Evolutionary conservation across 768 basidiomycete genomes (phyloP).

Genomic region (Filobasidium wieringae): DNA sequence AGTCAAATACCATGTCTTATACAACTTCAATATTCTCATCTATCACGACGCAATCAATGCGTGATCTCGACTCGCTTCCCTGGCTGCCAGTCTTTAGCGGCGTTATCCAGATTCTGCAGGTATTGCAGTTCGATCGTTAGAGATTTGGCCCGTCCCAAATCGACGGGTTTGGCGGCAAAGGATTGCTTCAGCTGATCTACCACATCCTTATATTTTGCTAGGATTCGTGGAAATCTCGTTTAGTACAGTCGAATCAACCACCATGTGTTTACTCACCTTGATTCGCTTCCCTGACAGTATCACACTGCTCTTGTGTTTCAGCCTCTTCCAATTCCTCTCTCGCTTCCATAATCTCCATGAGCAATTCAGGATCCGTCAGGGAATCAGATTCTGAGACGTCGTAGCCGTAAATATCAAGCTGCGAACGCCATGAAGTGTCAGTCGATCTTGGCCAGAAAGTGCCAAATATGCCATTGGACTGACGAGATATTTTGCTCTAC

Average conservation of each 20-base stretch:
- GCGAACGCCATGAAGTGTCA: not conserved
- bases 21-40: too few species aligned
- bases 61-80: constrained; percentile 17
- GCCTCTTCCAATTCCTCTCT: constrained; percentile 66
- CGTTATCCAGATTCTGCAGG: constrained; percentile 42
- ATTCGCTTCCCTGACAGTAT: constrained; percentile 48
- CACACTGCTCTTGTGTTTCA: constrained; percentile 45
- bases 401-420: constrained; percentile 51
- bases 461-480: constrained; percentile 3
- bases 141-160: constrained; percentile 51
- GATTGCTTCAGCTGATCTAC: constrained; percentile 44
- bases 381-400: constrained; percentile 58
- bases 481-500: constrained; percentile 66
- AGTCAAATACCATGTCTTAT: too few species aligned
- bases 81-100: constrained; percentile 37
- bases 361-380: constrained; percentile 56
- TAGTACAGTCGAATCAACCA: not conserved
- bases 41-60: too few species aligned
- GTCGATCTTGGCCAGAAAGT: too few species aligned
- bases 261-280: constrained; percentile 43
- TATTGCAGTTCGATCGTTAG: constrained; percentile 64
- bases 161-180: constrained; percentile 43
- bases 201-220: constrained; percentile 49
- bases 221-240: not conserved
- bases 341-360: constrained; percentile 65